Evolutionary conservation across 768 basidiomycete genomes (phyloP).

Genomic region (Baorangia bicolor): DNA sequence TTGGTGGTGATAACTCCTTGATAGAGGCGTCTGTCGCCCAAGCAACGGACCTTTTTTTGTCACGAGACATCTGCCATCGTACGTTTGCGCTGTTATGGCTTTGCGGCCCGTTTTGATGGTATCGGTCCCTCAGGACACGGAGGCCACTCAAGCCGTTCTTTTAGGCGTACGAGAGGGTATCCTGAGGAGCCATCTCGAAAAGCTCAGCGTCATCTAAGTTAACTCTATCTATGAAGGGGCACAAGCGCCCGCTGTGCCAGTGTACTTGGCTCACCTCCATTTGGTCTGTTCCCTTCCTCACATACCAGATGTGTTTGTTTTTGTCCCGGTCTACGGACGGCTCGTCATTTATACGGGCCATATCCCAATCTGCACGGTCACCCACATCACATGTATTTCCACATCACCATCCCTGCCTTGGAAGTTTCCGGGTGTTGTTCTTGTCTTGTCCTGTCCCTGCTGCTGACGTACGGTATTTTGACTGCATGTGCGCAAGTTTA

Average conservation of each 20-base stretch:
- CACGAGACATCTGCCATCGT: conserved; percentile 74
- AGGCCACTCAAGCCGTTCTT: conserved; percentile 38
- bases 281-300: not conserved
- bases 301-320: too few species aligned
- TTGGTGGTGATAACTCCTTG: conserved; percentile 1
- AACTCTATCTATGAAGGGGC: not conserved
- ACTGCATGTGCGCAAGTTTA: not conserved
- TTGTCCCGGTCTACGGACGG: too few species aligned
- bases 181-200: conserved; percentile 32
- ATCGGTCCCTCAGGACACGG: conserved; percentile 33
- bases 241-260: not conserved
- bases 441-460: too few species aligned
- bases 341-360: not conserved
- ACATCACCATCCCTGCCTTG: not conserved
- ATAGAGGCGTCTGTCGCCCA: conserved; percentile 57
- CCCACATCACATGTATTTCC: not conserved
- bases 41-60: conserved; percentile 58
- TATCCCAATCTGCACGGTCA: not conserved
- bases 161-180: conserved; percentile 45
- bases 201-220: conserved; percentile 29
- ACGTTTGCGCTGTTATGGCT: conserved; percentile 23
- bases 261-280: not conserved
- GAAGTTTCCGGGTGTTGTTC: too few species aligned
- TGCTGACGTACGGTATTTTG: too few species aligned
- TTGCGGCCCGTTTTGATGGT: not conserved